A percentile compares a stretch with the other conserved stretches of the same genome.
These are phyloP conservation scores for Lecanicillium sp. DNA, from an alignment of 2,329 filamentous ascomycete species.

Conservation along the genomic window DNA sequence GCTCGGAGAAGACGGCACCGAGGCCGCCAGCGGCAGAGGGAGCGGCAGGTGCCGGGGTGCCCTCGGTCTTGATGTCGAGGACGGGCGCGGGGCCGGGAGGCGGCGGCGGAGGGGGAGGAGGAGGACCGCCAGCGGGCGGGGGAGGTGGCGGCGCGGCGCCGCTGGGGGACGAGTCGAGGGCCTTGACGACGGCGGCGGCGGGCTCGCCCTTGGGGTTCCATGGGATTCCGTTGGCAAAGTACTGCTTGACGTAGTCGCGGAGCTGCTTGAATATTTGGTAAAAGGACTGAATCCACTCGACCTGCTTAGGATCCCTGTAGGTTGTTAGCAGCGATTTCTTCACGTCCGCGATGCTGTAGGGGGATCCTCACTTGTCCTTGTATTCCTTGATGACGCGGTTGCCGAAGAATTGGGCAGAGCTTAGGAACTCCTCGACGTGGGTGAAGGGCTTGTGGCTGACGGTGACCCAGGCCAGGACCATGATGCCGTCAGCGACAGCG, in stretches of 20 bases:
- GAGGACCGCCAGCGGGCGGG: constrained; percentile 45
- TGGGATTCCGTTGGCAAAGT: constrained; percentile 70
- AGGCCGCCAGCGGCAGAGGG: constrained; percentile 55
- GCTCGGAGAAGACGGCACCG: constrained; percentile 81
- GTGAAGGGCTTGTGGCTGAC: constrained; percentile 77
- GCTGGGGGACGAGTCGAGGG: constrained; percentile 41
- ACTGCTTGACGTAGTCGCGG: constrained; percentile 74
- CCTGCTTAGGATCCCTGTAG: constrained; percentile 66
- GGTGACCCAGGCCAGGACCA: constrained; percentile 84
- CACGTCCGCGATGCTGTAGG: too few relatives aligned
- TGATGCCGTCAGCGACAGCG: constrained; percentile 84
- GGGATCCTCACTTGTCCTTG: constrained; percentile 56
- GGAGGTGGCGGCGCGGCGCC: constrained; percentile 40
- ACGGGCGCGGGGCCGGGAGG: constrained; percentile 63
- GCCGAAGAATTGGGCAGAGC: constrained; percentile 85
- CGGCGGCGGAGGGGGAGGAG: constrained; percentile 53
- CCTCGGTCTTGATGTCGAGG: constrained; percentile 49
- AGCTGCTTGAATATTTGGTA: constrained; percentile 85
- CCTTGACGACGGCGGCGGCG: constrained; percentile 58
- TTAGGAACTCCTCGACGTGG: constrained; percentile 76
- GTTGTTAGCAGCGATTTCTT: constrained; percentile 8
- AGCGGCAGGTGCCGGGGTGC: constrained; percentile 18
- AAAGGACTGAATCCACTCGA: constrained; percentile 89
- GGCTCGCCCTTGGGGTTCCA: constrained; percentile 81
- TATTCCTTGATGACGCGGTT: constrained; percentile 89